Conservation (phyloP, 2,329 filamentous ascomycete species). For the Tolypocladium inflatum region DNA sequence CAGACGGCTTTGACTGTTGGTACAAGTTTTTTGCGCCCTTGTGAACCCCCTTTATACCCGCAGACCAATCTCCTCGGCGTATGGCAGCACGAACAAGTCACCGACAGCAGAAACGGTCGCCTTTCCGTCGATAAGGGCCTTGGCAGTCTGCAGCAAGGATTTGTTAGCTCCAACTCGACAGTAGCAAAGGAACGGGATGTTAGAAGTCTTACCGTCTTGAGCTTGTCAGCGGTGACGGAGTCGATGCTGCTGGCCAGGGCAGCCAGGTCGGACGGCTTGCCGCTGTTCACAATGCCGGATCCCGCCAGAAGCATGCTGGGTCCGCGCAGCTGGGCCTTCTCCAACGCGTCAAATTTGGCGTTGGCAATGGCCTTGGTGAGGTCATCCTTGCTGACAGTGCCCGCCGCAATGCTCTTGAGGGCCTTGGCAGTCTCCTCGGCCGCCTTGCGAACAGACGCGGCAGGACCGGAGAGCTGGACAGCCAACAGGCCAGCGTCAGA, state of each 20-base stretch:
- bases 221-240: conserved; percentile 69
- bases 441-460: conserved; percentile 61
- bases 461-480: conserved; percentile 69
- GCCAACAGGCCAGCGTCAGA: conserved; percentile 89
- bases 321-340: conserved; percentile 68
- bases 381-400: conserved; percentile 71
- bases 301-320: conserved; percentile 77
- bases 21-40: conserved; percentile 24
- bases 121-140: conserved; percentile 79
- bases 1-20: conserved; percentile 31
- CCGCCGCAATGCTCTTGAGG: conserved; percentile 71
- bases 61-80: conserved; percentile 87
- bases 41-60: conserved; percentile 61
- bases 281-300: conserved; percentile 69
- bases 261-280: conserved; percentile 75
- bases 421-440: conserved; percentile 70
- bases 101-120: conserved; percentile 84
- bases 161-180: conserved; percentile 11
- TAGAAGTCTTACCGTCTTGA: conserved; percentile 65
- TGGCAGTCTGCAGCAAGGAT: conserved; percentile 58
- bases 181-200: conserved; percentile 9
- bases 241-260: conserved; percentile 72
- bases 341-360: conserved; percentile 87
- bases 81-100: conserved; percentile 85
- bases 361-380: conserved; percentile 85